Evolutionary conservation across 2,329 filamentous ascomycete species (phyloP).

Genomic region (Sarocladiaceae sp.): DNA sequence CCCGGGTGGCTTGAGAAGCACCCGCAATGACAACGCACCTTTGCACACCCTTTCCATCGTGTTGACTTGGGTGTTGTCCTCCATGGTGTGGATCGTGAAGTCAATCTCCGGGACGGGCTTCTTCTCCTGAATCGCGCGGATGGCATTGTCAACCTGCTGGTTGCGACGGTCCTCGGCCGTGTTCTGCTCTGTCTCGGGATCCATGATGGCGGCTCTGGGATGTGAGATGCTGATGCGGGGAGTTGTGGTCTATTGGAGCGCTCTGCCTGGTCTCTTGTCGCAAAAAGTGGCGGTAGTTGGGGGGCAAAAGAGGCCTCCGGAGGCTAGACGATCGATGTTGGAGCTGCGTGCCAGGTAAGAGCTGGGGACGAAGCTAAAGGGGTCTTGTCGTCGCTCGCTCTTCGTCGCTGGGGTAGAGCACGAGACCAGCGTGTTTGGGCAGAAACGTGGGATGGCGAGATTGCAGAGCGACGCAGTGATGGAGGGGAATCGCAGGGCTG

Average conservation of each 20-base stretch:
- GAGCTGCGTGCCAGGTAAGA: not conserved
- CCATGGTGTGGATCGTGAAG: slow-evolving; percentile 97
- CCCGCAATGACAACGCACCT: slow-evolving; percentile 55
- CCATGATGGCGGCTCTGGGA: slow-evolving; percentile 33
- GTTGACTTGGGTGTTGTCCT: slow-evolving; percentile 92
- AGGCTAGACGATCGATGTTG: not conserved
- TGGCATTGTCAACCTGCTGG: slow-evolving; percentile 77
- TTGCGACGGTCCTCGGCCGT: slow-evolving; percentile 41
- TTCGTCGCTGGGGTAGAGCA: not conserved
- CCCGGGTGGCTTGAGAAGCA: too few species aligned
- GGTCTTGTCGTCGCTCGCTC: not conserved
- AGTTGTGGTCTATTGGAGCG: slow-evolving; percentile 11
- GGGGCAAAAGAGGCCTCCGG: slow-evolving; percentile 13
- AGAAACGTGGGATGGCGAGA: slow-evolving; percentile 2
- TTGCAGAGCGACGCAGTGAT: slow-evolving; percentile 3
- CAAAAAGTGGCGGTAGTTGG: slow-evolving; percentile 20
- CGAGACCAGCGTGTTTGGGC: slow-evolving; percentile 8
- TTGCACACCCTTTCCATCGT: slow-evolving; percentile 96
- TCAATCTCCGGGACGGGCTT: slow-evolving; percentile 95
- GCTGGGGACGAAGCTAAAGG: not conserved
- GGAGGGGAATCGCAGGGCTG: slow-evolving; percentile 9
- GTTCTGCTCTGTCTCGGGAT: slow-evolving; percentile 36
- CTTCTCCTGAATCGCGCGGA: slow-evolving; percentile 90
- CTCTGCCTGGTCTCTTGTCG: slow-evolving; percentile 12
- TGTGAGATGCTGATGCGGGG: slow-evolving; percentile 8